Conservation (phyloP, 1,139 yeast genomes). For the Geotrichum klebahnii region DNA sequence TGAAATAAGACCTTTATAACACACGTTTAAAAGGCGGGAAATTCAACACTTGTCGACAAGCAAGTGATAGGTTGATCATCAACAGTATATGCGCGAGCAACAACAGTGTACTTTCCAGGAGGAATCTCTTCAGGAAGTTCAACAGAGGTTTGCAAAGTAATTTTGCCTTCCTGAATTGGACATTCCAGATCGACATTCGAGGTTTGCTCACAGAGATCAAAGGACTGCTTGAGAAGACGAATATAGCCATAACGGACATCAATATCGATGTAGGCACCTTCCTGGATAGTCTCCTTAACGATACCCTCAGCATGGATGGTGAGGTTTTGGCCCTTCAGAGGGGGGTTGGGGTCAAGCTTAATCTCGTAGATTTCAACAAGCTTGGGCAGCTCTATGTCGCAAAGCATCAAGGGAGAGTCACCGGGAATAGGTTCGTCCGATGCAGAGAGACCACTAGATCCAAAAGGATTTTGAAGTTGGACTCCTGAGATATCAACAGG, state of each 20-base stretch:
- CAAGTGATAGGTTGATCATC: slow-evolving; percentile 82
- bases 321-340: slow-evolving; percentile 71
- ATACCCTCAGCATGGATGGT: slow-evolving; percentile 72
- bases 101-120: slow-evolving; percentile 83
- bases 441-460: slow-evolving; percentile 17
- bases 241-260: slow-evolving; percentile 92
- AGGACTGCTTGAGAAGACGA: slow-evolving; percentile 75
- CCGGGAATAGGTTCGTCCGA: slow-evolving; percentile 59
- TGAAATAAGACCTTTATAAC: too few relatives aligned
- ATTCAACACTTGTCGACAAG: slow-evolving; percentile 65
- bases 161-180: slow-evolving; percentile 69
- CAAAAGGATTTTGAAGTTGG: slow-evolving; percentile 22
- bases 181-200: slow-evolving; percentile 73
- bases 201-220: slow-evolving; percentile 84
- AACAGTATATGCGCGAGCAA: slow-evolving; percentile 82
- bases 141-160: slow-evolving; percentile 62
- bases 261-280: slow-evolving; percentile 90
- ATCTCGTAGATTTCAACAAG: slow-evolving; percentile 58
- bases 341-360: slow-evolving; percentile 77
- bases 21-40: slow-evolving; percentile 31
- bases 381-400: slow-evolving; percentile 65
- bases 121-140: slow-evolving; percentile 92
- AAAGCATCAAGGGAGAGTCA: slow-evolving; percentile 72
- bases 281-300: slow-evolving; percentile 53
- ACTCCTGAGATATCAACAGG: slow-evolving; percentile 14